A percentile compares a stretch with the other conserved stretches of the same genome.
Conservation (phyloP, 164 flowering plant genomes). For the Warburgia ugandensis region DNA sequence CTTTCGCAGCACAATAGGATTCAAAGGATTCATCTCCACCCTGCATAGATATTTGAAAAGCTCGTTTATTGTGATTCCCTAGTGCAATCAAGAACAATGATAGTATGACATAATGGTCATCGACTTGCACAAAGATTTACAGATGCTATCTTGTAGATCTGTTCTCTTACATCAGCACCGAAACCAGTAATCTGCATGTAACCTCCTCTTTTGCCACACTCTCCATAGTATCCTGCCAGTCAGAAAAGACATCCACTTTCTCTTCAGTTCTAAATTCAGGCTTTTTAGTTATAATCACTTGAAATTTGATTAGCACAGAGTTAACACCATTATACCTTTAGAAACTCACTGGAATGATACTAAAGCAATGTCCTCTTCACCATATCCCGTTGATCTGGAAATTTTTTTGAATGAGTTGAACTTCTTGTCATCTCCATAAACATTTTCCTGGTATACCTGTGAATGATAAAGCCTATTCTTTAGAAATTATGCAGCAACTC, state of each 20-base stretch:
- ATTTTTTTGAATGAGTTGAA: slow-evolving; percentile 95
- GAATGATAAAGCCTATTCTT: too few relatives aligned
- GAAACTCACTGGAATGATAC: slow-evolving; percentile 97
- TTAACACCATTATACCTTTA: slow-evolving; percentile 49
- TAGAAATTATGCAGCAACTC: too few relatives aligned
- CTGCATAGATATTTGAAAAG: slow-evolving; percentile 30
- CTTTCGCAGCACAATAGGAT: slow-evolving; percentile 69
- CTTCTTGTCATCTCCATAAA: slow-evolving; percentile 79
- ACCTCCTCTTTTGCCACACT: slow-evolving; percentile 99
- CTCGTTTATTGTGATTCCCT: background rate
- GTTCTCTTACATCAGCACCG: slow-evolving; percentile 69
- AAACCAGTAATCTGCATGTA: slow-evolving; percentile 99
- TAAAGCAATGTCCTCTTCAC: slow-evolving; percentile 69
- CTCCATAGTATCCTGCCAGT: slow-evolving; percentile 77
- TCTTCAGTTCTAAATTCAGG: background rate
- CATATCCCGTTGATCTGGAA: slow-evolving; percentile 84
- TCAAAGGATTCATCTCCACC: slow-evolving; percentile 94
- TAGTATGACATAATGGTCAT: background rate
- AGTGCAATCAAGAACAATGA: background rate
- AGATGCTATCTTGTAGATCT: slow-evolving; percentile 93
- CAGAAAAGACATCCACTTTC: background rate
- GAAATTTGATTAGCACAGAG: background rate
- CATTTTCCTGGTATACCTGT: slow-evolving; percentile 96
- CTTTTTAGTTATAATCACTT: background rate
- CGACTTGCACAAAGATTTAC: slow-evolving; percentile 83